Base-by-base conservation (phyloP, 2,329 filamentous ascomycete genomes). In the Sclerotinia nivalis region DNA sequence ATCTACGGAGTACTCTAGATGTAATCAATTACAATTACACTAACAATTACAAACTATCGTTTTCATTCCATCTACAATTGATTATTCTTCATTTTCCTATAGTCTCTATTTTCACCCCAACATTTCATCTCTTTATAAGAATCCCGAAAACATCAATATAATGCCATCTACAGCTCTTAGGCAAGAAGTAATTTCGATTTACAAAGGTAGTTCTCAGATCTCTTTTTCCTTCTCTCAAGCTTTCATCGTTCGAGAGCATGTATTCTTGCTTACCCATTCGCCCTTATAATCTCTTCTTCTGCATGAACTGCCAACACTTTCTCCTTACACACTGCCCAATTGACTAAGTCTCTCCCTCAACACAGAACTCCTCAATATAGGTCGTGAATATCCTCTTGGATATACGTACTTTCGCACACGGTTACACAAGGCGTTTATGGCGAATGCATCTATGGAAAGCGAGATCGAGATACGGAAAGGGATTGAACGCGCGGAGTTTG, bases 361-460 rank as follows among this genome's bases (percentile, higher is more conserved):
- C 28, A 13, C 71, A 97, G 93, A 97, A 77, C 87, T 97, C 15
- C 86, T 99, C 56, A 89, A 91, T 76, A 84, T 98, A 20, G 93
- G 95, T 47, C 88, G 90, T 69, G 91, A 95, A 70, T 98, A 98
- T 77, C 95, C 96, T 1, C 84, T 91, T 22, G 96, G 96, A 60
- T 96, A 88, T 82, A 82, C 84, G 43, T 97, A 94, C 82, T 97
- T 96, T 79, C 88, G 91, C 15, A 87, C 88, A 10, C 88, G 93
- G 2, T 83, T 97, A 13, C 93, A 97, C 82, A 88, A 89, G 71
- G 95, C 95, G 0, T 99, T 98, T 81, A 87, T 89, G 74, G 88
- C 88, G 60, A 93, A 96, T 75, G 87, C 89, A 2, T 80, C 85
- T 54, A 78, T 97, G 70, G 85, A 83, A 2, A 89, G 96, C 74